Percentiles rank a stretch among this genome's conserved stretches.
phyloP scores from a whole-genome alignment of 2,329 filamentous ascomycete species.

The Thielaviopsis cerberus region DNA sequence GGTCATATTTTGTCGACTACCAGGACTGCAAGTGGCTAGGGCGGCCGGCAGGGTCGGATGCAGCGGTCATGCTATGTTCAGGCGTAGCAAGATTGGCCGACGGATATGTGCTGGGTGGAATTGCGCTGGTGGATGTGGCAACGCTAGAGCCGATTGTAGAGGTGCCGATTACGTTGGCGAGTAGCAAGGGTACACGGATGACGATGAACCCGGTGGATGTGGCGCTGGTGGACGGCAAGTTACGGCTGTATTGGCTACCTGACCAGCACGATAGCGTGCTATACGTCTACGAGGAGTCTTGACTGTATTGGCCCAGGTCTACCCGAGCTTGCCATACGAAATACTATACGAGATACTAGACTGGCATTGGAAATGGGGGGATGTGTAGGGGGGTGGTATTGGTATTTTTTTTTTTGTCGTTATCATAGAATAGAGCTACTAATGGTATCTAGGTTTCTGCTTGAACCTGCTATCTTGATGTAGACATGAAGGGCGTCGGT shows the following conservation, averaged over 20 bases:
- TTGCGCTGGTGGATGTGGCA: conserved; percentile 27
- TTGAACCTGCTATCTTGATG: background rate
- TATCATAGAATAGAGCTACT: background rate
- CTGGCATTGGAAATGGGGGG: background rate
- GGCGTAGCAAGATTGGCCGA: conserved; percentile 21
- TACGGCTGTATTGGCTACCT: conserved; percentile 29
- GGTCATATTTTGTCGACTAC: conserved; percentile 28
- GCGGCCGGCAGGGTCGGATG: conserved; percentile 19
- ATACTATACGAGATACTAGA: too few species aligned
- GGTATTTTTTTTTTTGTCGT: background rate
- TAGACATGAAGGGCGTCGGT: background rate
- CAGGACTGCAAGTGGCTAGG: conserved; percentile 34
- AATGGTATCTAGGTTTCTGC: background rate
- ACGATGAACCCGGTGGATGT: conserved; percentile 32
- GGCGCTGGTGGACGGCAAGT: conserved; percentile 23
- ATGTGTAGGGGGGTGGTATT: background rate
- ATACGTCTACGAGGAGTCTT: conserved; percentile 27
- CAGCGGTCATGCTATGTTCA: conserved; percentile 28
- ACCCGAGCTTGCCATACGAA: too few species aligned
- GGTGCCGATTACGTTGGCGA: conserved; percentile 26
- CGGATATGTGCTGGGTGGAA: conserved; percentile 23
- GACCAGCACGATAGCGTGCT: conserved; percentile 28
- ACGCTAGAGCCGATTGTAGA: conserved; percentile 28
- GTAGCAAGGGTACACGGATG: conserved; percentile 21
- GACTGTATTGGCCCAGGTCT: too few species aligned